A percentile compares a stretch with the other conserved stretches of the same genome.
Conservation (phyloP, 352 stramenopile genomes). For the Heterotrichella gracilis region DNA sequence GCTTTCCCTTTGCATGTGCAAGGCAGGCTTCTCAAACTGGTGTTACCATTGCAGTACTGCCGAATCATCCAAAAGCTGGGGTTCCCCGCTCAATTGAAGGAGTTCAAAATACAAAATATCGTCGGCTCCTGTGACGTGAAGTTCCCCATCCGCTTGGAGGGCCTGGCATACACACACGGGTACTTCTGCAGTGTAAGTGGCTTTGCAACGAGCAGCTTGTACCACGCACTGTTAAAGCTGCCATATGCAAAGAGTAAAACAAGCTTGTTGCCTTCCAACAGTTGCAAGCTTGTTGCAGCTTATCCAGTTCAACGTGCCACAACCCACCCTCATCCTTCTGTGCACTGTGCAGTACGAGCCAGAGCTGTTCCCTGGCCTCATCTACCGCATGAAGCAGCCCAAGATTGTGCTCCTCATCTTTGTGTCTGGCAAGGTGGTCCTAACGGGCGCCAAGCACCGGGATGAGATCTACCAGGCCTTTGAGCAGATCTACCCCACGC, state of each 20-base stretch:
- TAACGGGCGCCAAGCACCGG: slow-evolving; percentile 51
- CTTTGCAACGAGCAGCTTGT: neutral
- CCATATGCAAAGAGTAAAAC: too few relatives aligned
- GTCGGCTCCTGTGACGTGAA: slow-evolving; percentile 79
- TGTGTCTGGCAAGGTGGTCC: slow-evolving; percentile 84
- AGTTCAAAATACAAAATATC: slow-evolving; percentile 82
- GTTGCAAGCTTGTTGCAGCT: too few relatives aligned
- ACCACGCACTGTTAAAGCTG: too few relatives aligned
- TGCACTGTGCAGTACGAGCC: slow-evolving; percentile 54
- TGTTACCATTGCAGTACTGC: slow-evolving; percentile 10
- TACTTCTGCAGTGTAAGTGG: slow-evolving; percentile 56
- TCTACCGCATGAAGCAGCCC: slow-evolving; percentile 78
- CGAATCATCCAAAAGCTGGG: neutral
- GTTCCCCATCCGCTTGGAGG: slow-evolving; percentile 91
- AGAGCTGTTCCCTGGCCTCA: slow-evolving; percentile 92
- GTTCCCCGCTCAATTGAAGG: slow-evolving; percentile 28
- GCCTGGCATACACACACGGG: slow-evolving; percentile 50
- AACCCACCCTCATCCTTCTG: neutral
- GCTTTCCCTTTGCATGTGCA: slow-evolving; percentile 31
- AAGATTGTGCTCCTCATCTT: slow-evolving; percentile 98
- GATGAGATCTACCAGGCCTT: slow-evolving; percentile 40
- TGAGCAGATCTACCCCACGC: slow-evolving; percentile 37
- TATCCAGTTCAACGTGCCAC: neutral
- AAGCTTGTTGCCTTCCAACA: too few relatives aligned
- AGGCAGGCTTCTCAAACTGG: neutral